Evolutionary conservation across 2,329 filamentous ascomycete genomes (phyloP), one percentile per base, ranked within the genome.

Genomic region (Cladosporium colombiae): DNA sequence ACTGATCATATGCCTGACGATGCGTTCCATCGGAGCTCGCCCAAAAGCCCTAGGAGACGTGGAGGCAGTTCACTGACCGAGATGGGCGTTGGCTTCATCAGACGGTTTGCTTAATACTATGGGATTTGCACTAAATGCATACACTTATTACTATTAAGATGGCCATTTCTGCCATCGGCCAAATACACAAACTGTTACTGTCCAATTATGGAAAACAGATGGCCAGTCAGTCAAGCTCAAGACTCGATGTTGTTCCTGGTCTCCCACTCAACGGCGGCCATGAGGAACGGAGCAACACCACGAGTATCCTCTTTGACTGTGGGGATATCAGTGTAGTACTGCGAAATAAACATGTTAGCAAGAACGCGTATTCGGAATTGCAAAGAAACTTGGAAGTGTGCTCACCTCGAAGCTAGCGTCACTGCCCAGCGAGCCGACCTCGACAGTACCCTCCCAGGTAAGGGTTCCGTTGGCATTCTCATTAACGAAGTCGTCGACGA

Each of bases 371-470:
- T 27, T 10, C 14, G 31, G 3, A 5, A 25, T 1, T 5, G 10
- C 6, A 27, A 23, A 18, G 33, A 40, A 37, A 1, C 2, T 5
- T 21, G 21, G 11, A 13, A 53, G 33, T 3, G 18, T 31, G 73
- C 77, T 74, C 70, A 84, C 82, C 75, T 85, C 80, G 69, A 83
- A 86, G 3, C 76, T 80, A 3, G 78, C 83, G 67, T 82, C 79
- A 10, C 80, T 79, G 68, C 77, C 80, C 68, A 86, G 69, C 60
- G 82, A 84, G 59, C 84, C 84, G 6, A 85, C 83, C 58, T 77
- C 73, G 0, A 86, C 84, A 0, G 84, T 86, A 1, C 82, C 82
- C 67, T 84, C 81, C 75, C 80, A 85, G 62, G 79, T 80, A 56
- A 85, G 70, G 0, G 83, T 84, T 0, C 81, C 82, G 68, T 85